Percentiles rank a stretch among this genome's conserved stretches.
Conservation (phyloP, 306 rosid genomes). For the Hippophae tibetana region DNA sequence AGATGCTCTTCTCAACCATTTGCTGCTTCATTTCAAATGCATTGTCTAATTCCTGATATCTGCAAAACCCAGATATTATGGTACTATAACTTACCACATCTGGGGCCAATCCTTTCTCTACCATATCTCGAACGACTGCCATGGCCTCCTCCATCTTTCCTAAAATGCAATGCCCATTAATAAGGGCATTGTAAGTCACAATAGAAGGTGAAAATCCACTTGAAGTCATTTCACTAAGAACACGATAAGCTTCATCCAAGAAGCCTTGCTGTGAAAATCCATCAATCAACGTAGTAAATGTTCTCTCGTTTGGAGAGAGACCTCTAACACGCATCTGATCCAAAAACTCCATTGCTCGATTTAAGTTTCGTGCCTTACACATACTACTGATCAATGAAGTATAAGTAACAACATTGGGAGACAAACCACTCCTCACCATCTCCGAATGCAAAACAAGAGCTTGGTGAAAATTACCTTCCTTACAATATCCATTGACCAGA, state of each 20-base stretch:
- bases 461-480: slow-evolving; percentile 61
- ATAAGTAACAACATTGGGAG: slow-evolving; percentile 75
- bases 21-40: slow-evolving; percentile 58
- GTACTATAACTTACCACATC: slow-evolving; percentile 85
- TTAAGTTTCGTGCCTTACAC: slow-evolving; percentile 77
- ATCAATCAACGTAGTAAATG: slow-evolving; percentile 65
- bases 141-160: slow-evolving; percentile 69
- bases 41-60: slow-evolving; percentile 50
- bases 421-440: slow-evolving; percentile 63
- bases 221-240: slow-evolving; percentile 58
- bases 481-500: slow-evolving; percentile 68
- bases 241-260: slow-evolving; percentile 49
- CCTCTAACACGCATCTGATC: slow-evolving; percentile 64
- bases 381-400: slow-evolving; percentile 63
- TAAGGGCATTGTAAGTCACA: slow-evolving; percentile 66
- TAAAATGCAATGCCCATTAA: slow-evolving; percentile 61
- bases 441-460: slow-evolving; percentile 38
- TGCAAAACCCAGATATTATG: slow-evolving; percentile 64
- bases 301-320: slow-evolving; percentile 63
- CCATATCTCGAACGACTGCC: slow-evolving; percentile 45
- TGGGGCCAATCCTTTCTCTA: slow-evolving; percentile 48
- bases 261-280: slow-evolving; percentile 74
- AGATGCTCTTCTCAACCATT: slow-evolving; percentile 61
- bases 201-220: slow-evolving; percentile 66
- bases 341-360: slow-evolving; percentile 56